Conservation (phyloP, 805 yeast species). For the Ogataea nonfermentans region DNA sequence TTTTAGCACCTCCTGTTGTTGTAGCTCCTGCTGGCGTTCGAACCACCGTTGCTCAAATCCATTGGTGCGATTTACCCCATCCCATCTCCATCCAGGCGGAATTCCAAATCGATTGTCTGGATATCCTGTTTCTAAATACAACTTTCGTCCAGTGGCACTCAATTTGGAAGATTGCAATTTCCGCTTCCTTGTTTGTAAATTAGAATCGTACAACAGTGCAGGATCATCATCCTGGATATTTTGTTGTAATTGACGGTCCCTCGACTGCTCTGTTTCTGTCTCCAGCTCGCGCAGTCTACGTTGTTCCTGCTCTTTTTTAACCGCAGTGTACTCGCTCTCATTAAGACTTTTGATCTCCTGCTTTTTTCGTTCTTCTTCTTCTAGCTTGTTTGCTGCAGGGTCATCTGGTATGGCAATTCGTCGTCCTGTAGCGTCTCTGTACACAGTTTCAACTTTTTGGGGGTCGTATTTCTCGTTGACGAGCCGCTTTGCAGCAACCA, state of each 20-base stretch:
- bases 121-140: slow-evolving; percentile 48
- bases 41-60: slow-evolving; percentile 77
- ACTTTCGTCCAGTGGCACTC: slow-evolving; percentile 48
- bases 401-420: slow-evolving; percentile 17
- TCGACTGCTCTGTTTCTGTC: slow-evolving; percentile 36
- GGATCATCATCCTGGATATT: slow-evolving; percentile 62
- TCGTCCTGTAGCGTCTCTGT: slow-evolving; percentile 63
- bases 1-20: slow-evolving; percentile 31
- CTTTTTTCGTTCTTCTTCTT: slow-evolving; percentile 19
- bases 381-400: slow-evolving; percentile 9
- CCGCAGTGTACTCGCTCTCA: slow-evolving; percentile 39
- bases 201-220: slow-evolving; percentile 44
- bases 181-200: slow-evolving; percentile 21
- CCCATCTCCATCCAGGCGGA: slow-evolving; percentile 84
- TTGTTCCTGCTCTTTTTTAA: slow-evolving; percentile 38
- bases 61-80: slow-evolving; percentile 84
- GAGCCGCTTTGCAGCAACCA: slow-evolving; percentile 30
- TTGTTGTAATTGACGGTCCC: slow-evolving; percentile 34
- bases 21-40: slow-evolving; percentile 37
- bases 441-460: slow-evolving; percentile 39
- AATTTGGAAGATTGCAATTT: slow-evolving; percentile 17
- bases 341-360: slow-evolving; percentile 31
- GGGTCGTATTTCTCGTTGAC: slow-evolving; percentile 18
- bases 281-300: slow-evolving; percentile 29
- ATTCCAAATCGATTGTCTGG: slow-evolving; percentile 75